Evolutionary conservation across 1,284 basidiomycete species (phyloP).

Genomic region (Spongispora temasekensis): DNA sequence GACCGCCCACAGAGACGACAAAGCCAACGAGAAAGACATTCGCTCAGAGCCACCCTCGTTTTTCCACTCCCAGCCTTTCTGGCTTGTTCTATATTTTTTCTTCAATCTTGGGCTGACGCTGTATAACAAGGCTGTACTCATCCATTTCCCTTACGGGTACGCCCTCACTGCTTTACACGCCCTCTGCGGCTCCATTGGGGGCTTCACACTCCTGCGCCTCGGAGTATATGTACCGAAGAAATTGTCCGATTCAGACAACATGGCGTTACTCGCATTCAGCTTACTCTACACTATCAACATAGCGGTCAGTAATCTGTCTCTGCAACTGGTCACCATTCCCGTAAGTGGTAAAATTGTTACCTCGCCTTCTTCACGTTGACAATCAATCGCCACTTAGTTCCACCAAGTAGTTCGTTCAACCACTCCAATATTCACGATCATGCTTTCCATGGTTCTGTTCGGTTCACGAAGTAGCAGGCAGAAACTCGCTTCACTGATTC

Average conservation of each 20-base stretch:
- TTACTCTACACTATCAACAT: conserved; percentile 91
- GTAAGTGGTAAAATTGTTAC: conserved; percentile 48
- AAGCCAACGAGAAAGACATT: conserved; percentile 5
- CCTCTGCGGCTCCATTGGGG: conserved; percentile 81
- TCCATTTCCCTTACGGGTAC: conserved; percentile 91
- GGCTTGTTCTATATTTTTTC: conserved; percentile 81
- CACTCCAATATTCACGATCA: conserved; percentile 87
- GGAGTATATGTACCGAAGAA: conserved; percentile 65
- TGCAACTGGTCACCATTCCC: conserved; percentile 88
- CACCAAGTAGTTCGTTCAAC: conserved; percentile 95
- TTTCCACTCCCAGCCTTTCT: conserved; percentile 46
- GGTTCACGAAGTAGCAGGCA: conserved; percentile 50
- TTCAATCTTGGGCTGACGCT: conserved; percentile 90
- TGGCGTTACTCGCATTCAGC: conserved; percentile 78
- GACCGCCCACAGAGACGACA: not conserved
- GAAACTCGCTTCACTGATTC: conserved; percentile 77
- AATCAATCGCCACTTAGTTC: conserved; percentile 54
- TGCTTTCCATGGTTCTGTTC: conserved; percentile 66
- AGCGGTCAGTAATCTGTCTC: conserved; percentile 86
- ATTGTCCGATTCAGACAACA: conserved; percentile 56
- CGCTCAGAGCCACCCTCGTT: conserved; percentile 16
- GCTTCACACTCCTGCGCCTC: conserved; percentile 61
- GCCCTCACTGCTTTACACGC: conserved; percentile 86
- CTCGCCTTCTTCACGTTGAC: conserved; percentile 1
- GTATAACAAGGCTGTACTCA: conserved; percentile 90